Conservation (phyloP, 305 asterid genomes). For the Plantago lanceolata region DNA sequence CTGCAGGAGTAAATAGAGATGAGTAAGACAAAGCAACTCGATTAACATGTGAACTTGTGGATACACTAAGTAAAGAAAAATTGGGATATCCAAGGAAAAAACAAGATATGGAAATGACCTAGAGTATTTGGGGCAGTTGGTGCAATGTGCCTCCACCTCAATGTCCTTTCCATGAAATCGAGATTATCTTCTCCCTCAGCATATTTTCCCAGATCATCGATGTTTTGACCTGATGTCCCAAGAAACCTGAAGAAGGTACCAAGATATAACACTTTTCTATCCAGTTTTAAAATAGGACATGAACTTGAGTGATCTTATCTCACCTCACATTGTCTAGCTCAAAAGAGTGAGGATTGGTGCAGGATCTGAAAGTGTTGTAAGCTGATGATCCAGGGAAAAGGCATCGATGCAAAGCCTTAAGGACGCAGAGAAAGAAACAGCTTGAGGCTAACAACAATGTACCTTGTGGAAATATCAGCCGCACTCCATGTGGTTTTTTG, state of each 20-base stretch:
- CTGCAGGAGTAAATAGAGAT: constrained; percentile 38
- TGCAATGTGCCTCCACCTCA: constrained; percentile 96
- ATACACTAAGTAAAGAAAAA: not conserved
- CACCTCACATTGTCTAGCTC: constrained; percentile 85
- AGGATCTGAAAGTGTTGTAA: constrained; percentile 87
- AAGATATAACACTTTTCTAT: constrained; percentile 17
- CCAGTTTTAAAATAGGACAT: constrained; percentile 1
- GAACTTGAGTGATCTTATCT: constrained; percentile 19
- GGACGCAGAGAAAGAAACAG: constrained; percentile 18
- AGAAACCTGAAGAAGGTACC: constrained; percentile 56
- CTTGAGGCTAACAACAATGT: constrained; percentile 17
- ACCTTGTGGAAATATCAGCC: constrained; percentile 12
- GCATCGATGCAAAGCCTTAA: constrained; percentile 76
- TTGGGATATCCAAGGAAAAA: not conserved
- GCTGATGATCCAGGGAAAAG: constrained; percentile 87
- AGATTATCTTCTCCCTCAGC: constrained; percentile 59
- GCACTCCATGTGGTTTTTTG: constrained; percentile 7
- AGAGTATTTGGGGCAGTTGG: constrained; percentile 96
- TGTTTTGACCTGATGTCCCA: constrained; percentile 92
- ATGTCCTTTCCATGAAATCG: constrained; percentile 79
- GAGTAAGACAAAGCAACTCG: constrained; percentile 9
- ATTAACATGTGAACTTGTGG: constrained; percentile 5
- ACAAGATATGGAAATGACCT: constrained; percentile 39
- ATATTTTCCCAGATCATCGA: constrained; percentile 79
- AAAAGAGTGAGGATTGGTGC: constrained; percentile 89